Conservation (phyloP, 2,329 filamentous ascomycete species). For the Stenocarpella maydis region DNA sequence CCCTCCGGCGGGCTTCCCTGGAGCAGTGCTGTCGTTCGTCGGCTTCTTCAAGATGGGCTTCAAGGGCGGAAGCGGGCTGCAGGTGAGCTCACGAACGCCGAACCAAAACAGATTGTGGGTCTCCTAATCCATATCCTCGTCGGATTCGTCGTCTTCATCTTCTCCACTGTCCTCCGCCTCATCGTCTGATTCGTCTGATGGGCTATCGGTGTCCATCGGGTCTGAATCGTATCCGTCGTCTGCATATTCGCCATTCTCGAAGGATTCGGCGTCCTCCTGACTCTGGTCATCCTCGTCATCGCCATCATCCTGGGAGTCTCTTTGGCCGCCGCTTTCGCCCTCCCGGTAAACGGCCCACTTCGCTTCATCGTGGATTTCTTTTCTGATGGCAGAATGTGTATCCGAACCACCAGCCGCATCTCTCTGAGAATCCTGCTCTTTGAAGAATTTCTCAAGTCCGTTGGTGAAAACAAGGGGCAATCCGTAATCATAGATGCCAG, state of each 20-base stretch:
- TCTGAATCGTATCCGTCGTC: background rate
- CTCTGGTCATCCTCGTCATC: background rate
- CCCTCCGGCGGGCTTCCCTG: background rate
- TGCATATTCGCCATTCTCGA: background rate
- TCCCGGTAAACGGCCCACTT: background rate
- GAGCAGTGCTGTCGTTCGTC: background rate
- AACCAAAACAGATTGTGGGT: constrained; percentile 19
- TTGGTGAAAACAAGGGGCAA: background rate
- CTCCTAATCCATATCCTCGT: constrained; percentile 13
- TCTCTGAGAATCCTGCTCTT: background rate
- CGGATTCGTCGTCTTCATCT: background rate
- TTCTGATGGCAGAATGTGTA: background rate
- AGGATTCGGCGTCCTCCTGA: background rate
- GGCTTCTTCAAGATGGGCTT: constrained; percentile 7
- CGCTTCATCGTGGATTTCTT: background rate
- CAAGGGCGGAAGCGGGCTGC: background rate
- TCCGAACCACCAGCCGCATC: background rate
- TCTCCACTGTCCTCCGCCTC: background rate
- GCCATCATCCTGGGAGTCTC: background rate
- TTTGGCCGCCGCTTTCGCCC: background rate
- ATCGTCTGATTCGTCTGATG: background rate
- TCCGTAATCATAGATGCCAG: background rate
- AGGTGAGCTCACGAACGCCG: background rate
- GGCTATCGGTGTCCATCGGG: background rate
- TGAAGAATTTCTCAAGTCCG: background rate